Conservation (phyloP, 345 rosid species). For the Balakata baccata region DNA sequence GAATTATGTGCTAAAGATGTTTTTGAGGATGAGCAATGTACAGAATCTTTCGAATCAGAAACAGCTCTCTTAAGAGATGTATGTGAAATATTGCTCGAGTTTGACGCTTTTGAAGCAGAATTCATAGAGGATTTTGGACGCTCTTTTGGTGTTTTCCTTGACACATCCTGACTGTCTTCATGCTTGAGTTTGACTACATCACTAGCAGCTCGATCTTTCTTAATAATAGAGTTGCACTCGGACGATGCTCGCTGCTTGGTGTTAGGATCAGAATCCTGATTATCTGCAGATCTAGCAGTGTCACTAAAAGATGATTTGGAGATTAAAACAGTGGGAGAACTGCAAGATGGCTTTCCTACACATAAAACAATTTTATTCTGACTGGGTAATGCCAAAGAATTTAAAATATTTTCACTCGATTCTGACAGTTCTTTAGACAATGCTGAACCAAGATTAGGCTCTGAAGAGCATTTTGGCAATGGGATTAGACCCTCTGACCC, state of each 20-base stretch:
- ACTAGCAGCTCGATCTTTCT: conserved; percentile 45
- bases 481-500: conserved; percentile 31
- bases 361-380: conserved; percentile 41
- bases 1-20: conserved; percentile 49
- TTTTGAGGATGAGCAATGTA: conserved; percentile 43
- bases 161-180: conserved; percentile 39
- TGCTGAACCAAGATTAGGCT: conserved; percentile 36
- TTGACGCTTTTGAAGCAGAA: conserved; percentile 41
- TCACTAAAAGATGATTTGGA: conserved; percentile 40
- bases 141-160: conserved; percentile 47
- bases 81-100: conserved; percentile 54
- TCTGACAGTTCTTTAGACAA: conserved; percentile 41
- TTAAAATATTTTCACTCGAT: conserved; percentile 31
- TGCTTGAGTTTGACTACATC: conserved; percentile 39
- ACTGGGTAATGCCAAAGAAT: conserved; percentile 33
- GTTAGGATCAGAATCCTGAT: conserved; percentile 37
- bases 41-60: conserved; percentile 53
- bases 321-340: conserved; percentile 31
- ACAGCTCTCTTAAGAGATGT: conserved; percentile 48
- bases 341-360: conserved; percentile 48
- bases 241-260: conserved; percentile 34
- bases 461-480: conserved; percentile 34
- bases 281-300: conserved; percentile 43
- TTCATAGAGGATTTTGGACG: conserved; percentile 36
- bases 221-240: conserved; percentile 36